Evolutionary conservation across 345 rosid genomes (phyloP).

Genomic region (Melaleuca quinquenervia): DNA sequence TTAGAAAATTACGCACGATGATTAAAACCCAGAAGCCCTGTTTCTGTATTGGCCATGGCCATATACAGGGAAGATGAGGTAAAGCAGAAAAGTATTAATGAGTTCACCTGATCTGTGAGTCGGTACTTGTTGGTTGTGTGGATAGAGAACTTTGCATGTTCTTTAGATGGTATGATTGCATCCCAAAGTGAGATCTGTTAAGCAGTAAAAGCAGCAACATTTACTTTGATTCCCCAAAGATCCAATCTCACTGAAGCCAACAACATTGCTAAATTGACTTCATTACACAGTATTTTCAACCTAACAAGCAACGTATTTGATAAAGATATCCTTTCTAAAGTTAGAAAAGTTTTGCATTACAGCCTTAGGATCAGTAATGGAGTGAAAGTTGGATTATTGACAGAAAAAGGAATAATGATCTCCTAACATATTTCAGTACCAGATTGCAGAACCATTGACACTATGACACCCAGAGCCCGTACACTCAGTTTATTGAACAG

Average conservation of each 20-base stretch:
- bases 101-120: constrained; percentile 76
- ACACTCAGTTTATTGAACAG: background rate
- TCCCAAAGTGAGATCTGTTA: constrained; percentile 93
- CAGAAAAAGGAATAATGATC: background rate
- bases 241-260: background rate
- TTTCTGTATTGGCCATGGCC: background rate
- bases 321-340: background rate
- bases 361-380: background rate
- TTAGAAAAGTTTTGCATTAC: background rate
- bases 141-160: constrained; percentile 64
- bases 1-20: background rate
- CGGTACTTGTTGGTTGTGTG: constrained; percentile 84
- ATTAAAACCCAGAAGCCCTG: background rate
- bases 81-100: background rate
- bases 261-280: background rate
- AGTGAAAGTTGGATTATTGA: background rate
- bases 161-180: constrained; percentile 75
- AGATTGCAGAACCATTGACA: background rate
- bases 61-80: background rate
- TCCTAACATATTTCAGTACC: background rate
- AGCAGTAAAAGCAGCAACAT: background rate
- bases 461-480: background rate
- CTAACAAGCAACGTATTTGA: background rate
- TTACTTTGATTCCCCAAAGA: background rate
- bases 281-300: background rate